Evolutionary conservation across 2,329 filamentous ascomycete species (phyloP).

Genomic region (Falciphora oryzae): DNA sequence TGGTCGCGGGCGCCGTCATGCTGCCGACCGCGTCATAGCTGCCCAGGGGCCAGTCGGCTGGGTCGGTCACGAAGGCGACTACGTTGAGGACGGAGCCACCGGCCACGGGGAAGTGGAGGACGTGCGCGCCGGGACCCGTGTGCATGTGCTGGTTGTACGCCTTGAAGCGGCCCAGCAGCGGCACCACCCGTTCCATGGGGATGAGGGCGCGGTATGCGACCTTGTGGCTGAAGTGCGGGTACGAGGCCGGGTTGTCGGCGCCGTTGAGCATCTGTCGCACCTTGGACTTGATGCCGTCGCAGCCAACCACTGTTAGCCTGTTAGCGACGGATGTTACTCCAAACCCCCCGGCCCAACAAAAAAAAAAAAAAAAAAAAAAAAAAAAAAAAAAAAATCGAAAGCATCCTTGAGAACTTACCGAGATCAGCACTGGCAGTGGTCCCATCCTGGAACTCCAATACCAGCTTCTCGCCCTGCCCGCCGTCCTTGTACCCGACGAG

Average conservation of each 20-base stretch:
- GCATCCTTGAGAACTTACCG: too few relatives aligned
- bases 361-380: too few relatives aligned
- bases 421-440: too few relatives aligned
- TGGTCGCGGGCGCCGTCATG: conserved; percentile 22
- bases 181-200: conserved; percentile 46
- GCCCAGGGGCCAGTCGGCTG: conserved; percentile 24
- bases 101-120: conserved; percentile 58
- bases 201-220: conserved; percentile 48
- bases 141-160: conserved; percentile 21
- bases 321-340: too few relatives aligned
- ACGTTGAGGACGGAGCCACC: conserved; percentile 49
- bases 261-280: conserved; percentile 48
- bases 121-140: conserved; percentile 46
- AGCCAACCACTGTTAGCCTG: conserved; percentile 37
- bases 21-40: conserved; percentile 8
- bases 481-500: too few relatives aligned
- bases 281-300: conserved; percentile 56
- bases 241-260: conserved; percentile 31
- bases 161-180: conserved; percentile 37
- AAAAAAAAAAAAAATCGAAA: too few relatives aligned
- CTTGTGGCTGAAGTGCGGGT: conserved; percentile 45
- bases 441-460: too few relatives aligned
- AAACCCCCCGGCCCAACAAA: too few relatives aligned
- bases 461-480: too few relatives aligned
- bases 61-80: conserved; percentile 32